Evolutionary conservation across 768 basidiomycete genomes (phyloP), one percentile per base, ranked within the genome.

Genomic region (Pisolithus sp.): DNA sequence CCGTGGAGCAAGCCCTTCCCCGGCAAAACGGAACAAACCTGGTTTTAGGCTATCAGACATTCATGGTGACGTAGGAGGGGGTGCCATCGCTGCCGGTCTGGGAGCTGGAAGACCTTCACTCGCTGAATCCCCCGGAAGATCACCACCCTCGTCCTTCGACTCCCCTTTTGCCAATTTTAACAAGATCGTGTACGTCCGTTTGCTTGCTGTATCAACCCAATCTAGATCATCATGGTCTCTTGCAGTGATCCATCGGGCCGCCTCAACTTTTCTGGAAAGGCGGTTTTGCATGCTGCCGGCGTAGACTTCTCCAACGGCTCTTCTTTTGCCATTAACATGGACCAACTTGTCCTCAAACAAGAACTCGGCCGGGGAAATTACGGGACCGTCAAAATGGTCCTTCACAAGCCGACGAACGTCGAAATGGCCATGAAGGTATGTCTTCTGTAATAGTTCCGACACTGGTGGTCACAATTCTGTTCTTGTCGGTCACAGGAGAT

Each of bases 381-480:
- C 62, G 96, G 96, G 40, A 95, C 93, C 2, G 96, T 99, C 4
- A 93, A 94, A 75, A 91, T 89, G 67, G 95, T 97, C 1, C 73
- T 92, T 34, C 95, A 98, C 65, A 89, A 81, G 54, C 94, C 94
- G 4, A 97, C 92, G 8, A 94, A 93, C 49, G 92, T 97, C 42
- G 80, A 80, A 53, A 97, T 99, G 94, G 95, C 95, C 12, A 95
- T 98, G 93, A 99, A 99, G 85, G 95, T 94, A 48, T 46, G 74
- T 62, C 18, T 1, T 36, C 10, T 17, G 28, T 28, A n/a, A 26
- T 26, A 28, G 43, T 30, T 45, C 13, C 2, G 1, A 6, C 28
- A 26, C 21, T 20, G 30, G 30, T 38, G 36, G 31, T 36, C 18
- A 20, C 20, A 13, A 18, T 18, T 31, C 31, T 15, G 21, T n/a